These are phyloP conservation scores for Acorus gramineus DNA, from an alignment of 106 monocot species.

Conservation along the genomic window DNA sequence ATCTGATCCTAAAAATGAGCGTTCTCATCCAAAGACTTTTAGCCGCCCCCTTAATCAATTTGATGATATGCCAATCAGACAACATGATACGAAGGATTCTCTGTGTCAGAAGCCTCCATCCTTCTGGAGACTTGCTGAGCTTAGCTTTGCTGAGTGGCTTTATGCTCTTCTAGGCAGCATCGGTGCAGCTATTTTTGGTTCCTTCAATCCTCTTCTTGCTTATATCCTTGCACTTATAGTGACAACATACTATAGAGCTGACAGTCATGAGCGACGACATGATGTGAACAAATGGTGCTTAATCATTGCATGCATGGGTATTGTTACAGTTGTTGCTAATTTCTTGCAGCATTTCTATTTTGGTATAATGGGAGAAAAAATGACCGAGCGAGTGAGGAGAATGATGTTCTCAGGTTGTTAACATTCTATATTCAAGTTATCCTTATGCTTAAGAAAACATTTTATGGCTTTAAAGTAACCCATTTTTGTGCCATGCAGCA, in stretches of 20 bases:
- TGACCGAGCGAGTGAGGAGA: conserved; percentile 93
- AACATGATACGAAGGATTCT: conserved; percentile 19
- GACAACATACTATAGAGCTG: conserved; percentile 69
- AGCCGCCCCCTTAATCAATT: conserved; percentile 54
- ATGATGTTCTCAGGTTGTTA: conserved; percentile 99
- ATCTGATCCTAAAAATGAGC: conserved; percentile 94
- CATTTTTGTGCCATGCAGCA: conserved; percentile 15
- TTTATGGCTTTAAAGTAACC: not conserved
- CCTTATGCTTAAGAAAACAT: not conserved
- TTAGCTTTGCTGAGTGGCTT: conserved; percentile 95
- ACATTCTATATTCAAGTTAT: conserved; percentile 1
- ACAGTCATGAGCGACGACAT: conserved; percentile 36
- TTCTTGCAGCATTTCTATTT: conserved; percentile 99
- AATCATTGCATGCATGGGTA: conserved; percentile 85
- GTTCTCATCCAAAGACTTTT: conserved; percentile 91
- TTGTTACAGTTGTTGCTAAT: conserved; percentile 91
- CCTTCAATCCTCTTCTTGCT: conserved; percentile 95
- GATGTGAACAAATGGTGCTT: conserved; percentile 97
- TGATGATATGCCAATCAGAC: conserved; percentile 39
- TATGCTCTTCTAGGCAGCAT: conserved; percentile 91
- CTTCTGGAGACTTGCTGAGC: conserved; percentile 85
- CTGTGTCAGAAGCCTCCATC: conserved; percentile 55
- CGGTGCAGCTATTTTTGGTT: conserved; percentile 97
- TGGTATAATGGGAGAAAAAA: conserved; percentile 99
- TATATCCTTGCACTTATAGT: conserved; percentile 79